Percentiles rank a stretch among this genome's conserved stretches.
Conservation (phyloP, 2,329 filamentous ascomycete species). For the Ophiocordyceps unilateralis region DNA sequence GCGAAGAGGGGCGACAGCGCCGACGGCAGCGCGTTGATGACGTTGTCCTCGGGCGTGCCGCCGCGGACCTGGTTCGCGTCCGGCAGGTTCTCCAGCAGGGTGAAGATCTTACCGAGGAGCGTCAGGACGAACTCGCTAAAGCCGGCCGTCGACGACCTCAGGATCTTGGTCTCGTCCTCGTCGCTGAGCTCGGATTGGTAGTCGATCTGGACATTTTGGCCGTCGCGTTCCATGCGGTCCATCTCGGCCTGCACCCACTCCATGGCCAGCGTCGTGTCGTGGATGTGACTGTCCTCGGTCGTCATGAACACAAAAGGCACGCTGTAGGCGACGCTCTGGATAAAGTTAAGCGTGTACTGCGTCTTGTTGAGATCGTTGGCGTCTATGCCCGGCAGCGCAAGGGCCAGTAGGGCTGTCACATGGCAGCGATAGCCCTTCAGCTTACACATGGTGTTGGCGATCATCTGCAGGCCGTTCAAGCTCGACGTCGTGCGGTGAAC, state of each 20-base stretch:
- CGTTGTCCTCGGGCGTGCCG: slow-evolving; percentile 87
- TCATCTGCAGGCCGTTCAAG: slow-evolving; percentile 76
- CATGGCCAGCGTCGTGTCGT: slow-evolving; percentile 63
- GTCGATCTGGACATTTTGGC: slow-evolving; percentile 69
- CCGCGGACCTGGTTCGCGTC: slow-evolving; percentile 77
- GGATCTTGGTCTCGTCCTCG: slow-evolving; percentile 70
- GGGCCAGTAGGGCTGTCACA: slow-evolving; percentile 79
- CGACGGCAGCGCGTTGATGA: slow-evolving; percentile 87
- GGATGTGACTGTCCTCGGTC: slow-evolving; percentile 42
- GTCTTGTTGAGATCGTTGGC: slow-evolving; percentile 97
- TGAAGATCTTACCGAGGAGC: slow-evolving; percentile 87
- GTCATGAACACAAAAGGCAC: slow-evolving; percentile 73
- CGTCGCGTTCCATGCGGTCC: slow-evolving; percentile 80
- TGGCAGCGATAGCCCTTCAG: slow-evolving; percentile 96
- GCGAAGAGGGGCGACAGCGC: slow-evolving; percentile 83
- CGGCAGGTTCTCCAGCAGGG: slow-evolving; percentile 82
- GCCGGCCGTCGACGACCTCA: slow-evolving; percentile 85
- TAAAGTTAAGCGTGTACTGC: slow-evolving; percentile 82
- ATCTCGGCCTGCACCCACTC: slow-evolving; percentile 92
- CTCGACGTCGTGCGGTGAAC: slow-evolving; percentile 94
- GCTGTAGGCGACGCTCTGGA: slow-evolving; percentile 89
- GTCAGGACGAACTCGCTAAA: slow-evolving; percentile 86
- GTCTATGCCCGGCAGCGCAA: slow-evolving; percentile 88
- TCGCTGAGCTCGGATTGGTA: slow-evolving; percentile 70
- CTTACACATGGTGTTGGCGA: slow-evolving; percentile 78